Evolutionary conservation across 164 flowering plant species (phyloP), one percentile per base, ranked within the genome.

Genomic region (Aristolochia contorta): DNA sequence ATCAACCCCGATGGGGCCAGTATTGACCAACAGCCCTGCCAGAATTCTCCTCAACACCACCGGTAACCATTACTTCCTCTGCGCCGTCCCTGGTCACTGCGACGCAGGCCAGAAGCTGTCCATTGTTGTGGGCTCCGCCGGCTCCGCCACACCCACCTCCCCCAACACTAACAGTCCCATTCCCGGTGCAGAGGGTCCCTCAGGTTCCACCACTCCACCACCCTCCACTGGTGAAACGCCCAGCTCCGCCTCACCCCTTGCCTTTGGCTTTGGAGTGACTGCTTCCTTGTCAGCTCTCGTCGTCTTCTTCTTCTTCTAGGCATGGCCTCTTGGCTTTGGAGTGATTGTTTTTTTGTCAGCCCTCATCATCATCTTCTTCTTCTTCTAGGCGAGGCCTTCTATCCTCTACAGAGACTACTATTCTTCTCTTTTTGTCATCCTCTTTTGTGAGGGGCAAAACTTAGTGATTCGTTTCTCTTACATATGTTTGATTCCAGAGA

Each of bases 41-140:
- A 72, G 9, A 9, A 24, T 72, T 18, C 21, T 19, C 5, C 67
- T 78, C 15, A 57, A 52, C 54, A 19, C 69, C 25, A 4, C 65
- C 9, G 81, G 79, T 16, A 27, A 24, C 2, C 65, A 68, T 50
- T 66, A 67, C 62, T 77, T 43, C 70, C 69, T 74, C 57, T 77
- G 78, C 65, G 65, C 70, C 27, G 12, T 71, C 55, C 13, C 47
- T 24, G 41, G 10, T 10, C 80, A 77, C 54, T 74, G 80, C 45
- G 0, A 9, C 2, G 21, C 24, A 0, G 77, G 77, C 10, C 74
- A 71, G 63, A 70, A 62, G 50, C 16, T 67, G 16, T 24, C 67
- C 41, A 52, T 67, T 16, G 55, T 16, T 8, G 72, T 68, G 5
- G 47, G 16, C 13, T 41, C 62, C 12, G 37, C 67, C 15, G 46